These are phyloP conservation scores for Citrus medica DNA, from an alignment of 345 rosid species.

Conservation along the genomic window DNA sequence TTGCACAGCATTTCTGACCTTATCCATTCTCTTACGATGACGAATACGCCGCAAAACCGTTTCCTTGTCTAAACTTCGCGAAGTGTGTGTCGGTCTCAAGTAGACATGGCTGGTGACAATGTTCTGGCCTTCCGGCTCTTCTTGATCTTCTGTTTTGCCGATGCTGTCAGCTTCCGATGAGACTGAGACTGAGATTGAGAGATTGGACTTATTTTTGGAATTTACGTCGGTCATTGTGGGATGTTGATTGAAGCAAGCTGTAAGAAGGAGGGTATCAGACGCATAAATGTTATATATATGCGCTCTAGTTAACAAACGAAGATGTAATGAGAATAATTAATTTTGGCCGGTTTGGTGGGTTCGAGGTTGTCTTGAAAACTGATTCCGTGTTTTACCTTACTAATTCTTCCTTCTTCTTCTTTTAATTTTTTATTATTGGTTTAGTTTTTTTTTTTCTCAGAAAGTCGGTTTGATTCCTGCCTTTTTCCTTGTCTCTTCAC, in stretches of 20 bases:
- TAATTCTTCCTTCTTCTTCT: too few relatives aligned
- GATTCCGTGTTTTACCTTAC: neutral
- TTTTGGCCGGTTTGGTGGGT: slow-evolving; percentile 9
- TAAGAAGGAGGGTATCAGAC: neutral
- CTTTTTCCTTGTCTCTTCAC: neutral
- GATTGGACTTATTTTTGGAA: slow-evolving; percentile 1
- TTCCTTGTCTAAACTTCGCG: slow-evolving; percentile 29
- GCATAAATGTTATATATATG: too few relatives aligned
- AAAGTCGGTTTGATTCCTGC: neutral
- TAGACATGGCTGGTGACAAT: slow-evolving; percentile 26
- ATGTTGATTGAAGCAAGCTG: neutral
- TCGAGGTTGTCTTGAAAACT: slow-evolving; percentile 1
- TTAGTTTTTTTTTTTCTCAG: neutral
- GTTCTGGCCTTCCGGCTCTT: slow-evolving; percentile 10
- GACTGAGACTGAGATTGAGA: neutral
- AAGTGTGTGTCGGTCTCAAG: slow-evolving; percentile 28
- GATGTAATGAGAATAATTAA: too few relatives aligned
- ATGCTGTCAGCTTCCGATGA: neutral
- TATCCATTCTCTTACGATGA: slow-evolving; percentile 40
- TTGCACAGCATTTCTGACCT: slow-evolving; percentile 22
- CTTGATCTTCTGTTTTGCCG: slow-evolving; percentile 13
- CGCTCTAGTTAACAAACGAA: neutral
- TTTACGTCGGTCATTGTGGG: slow-evolving; percentile 16
- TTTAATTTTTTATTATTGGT: too few relatives aligned
- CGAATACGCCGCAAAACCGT: slow-evolving; percentile 43